Percentiles rank a stretch among this genome's conserved stretches.
phyloP scores from a whole-genome alignment of 768 basidiomycete genomes.

The Hygrophorus russula region DNA sequence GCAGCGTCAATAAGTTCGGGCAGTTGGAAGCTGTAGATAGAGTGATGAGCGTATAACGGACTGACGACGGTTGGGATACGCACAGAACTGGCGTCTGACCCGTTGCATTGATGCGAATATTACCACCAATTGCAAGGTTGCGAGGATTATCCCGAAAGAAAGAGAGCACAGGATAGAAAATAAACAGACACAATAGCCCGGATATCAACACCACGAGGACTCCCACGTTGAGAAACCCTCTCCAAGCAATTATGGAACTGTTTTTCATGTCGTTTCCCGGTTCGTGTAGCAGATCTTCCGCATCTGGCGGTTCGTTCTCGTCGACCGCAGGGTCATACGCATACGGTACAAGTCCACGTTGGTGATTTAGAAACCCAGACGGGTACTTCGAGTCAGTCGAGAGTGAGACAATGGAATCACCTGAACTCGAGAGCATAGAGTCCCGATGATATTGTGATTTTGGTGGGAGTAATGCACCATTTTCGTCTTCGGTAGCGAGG shows the following conservation, averaged over 20 bases:
- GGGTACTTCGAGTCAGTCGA: slow-evolving; percentile 64
- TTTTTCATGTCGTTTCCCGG: slow-evolving; percentile 20
- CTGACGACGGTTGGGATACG: slow-evolving; percentile 8
- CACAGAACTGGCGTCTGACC: slow-evolving; percentile 54
- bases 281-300: slow-evolving; percentile 72
- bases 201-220: slow-evolving; percentile 52
- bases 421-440: slow-evolving; percentile 22
- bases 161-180: slow-evolving; percentile 63
- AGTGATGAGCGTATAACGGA: background rate
- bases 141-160: slow-evolving; percentile 31
- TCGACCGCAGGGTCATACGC: slow-evolving; percentile 59
- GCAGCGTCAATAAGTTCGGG: slow-evolving; percentile 56
- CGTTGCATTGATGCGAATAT: slow-evolving; percentile 53
- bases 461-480: slow-evolving; percentile 24
- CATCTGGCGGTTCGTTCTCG: slow-evolving; percentile 43
- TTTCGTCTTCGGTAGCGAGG: slow-evolving; percentile 29
- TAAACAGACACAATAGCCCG: slow-evolving; percentile 62
- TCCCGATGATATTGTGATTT: slow-evolving; percentile 13
- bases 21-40: slow-evolving; percentile 30
- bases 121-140: slow-evolving; percentile 43
- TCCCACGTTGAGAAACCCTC: slow-evolving; percentile 51
- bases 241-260: slow-evolving; percentile 28
- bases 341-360: slow-evolving; percentile 47
- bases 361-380: slow-evolving; percentile 8
- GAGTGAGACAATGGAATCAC: slow-evolving; percentile 35